These are phyloP conservation scores for Sporothrix dimorphospora DNA, from an alignment of 2,329 filamentous ascomycete species.

Conservation along the genomic window DNA sequence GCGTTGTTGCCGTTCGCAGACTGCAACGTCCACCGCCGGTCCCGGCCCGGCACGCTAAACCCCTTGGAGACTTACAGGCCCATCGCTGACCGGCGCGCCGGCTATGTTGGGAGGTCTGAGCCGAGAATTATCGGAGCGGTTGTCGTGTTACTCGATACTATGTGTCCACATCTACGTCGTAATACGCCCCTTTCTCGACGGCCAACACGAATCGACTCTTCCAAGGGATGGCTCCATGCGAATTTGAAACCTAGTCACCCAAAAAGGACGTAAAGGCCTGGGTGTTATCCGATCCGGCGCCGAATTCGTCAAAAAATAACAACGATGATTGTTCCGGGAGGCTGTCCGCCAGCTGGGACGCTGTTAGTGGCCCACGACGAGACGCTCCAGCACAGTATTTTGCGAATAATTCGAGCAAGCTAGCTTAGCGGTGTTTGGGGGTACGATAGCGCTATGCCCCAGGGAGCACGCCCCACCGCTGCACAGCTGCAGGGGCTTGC, in stretches of 20 bases:
- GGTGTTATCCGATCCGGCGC: slow-evolving; percentile 18
- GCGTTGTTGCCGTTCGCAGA: not conserved
- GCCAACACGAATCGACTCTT: not conserved
- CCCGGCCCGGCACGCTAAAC: slow-evolving; percentile 12
- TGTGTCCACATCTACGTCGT: not conserved
- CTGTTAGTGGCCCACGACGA: not conserved
- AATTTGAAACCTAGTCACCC: too few species aligned
- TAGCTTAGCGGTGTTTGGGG: not conserved
- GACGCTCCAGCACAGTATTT: not conserved
- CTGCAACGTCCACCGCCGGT: not conserved
- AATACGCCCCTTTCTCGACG: too few species aligned
- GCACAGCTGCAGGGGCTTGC: not conserved
- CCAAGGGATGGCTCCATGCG: not conserved
- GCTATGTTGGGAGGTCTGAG: slow-evolving; percentile 1
- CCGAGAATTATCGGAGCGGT: not conserved
- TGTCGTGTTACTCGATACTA: not conserved
- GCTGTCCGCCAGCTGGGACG: not conserved
- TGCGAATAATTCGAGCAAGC: not conserved
- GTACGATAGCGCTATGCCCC: too few species aligned
- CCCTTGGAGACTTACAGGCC: not conserved
- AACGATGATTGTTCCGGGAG: slow-evolving; percentile 18
- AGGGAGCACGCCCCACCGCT: not conserved
- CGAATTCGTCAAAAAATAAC: not conserved
- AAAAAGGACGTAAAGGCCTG: not conserved
- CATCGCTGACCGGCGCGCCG: not conserved